phyloP scores from a whole-genome alignment of 2,329 filamentous ascomycete species.

The Phialemoniopsis sp. region DNA sequence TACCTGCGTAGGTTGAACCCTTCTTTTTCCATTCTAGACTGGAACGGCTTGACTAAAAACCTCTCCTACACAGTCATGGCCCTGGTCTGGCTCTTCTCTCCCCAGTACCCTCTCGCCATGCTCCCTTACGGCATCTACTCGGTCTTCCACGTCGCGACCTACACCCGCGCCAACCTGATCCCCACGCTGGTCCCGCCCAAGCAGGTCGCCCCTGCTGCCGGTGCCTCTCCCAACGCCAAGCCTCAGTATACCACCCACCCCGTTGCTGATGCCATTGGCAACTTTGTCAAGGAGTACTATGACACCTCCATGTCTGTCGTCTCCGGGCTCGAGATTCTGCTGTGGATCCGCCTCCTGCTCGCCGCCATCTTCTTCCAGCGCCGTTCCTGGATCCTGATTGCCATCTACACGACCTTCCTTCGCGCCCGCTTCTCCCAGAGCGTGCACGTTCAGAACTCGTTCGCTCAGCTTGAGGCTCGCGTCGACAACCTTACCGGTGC shows the following conservation, averaged over 20 bases:
- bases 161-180: slow-evolving; percentile 89
- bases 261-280: slow-evolving; percentile 77
- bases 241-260: slow-evolving; percentile 48
- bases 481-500: slow-evolving; percentile 79
- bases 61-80: slow-evolving; percentile 66
- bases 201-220: slow-evolving; percentile 45
- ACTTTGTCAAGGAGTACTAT: slow-evolving; percentile 97
- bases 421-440: slow-evolving; percentile 88
- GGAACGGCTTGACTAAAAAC: not conserved
- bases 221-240: slow-evolving; percentile 54
- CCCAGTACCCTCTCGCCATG: slow-evolving; percentile 85
- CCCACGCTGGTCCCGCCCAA: slow-evolving; percentile 74
- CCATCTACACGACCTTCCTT: slow-evolving; percentile 86
- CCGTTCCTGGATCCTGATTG: slow-evolving; percentile 84
- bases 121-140: slow-evolving; percentile 97
- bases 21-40: not conserved
- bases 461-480: slow-evolving; percentile 67
- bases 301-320: slow-evolving; percentile 94
- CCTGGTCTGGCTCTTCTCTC: slow-evolving; percentile 88
- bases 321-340: slow-evolving; percentile 77
- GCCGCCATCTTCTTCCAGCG: slow-evolving; percentile 84
- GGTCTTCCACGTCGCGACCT: slow-evolving; percentile 96
- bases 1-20: slow-evolving; percentile 72
- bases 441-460: slow-evolving; percentile 82
- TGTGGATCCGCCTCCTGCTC: slow-evolving; percentile 79